Percentiles rank a stretch among this genome's conserved stretches.
phyloP scores from a whole-genome alignment of 1,284 basidiomycete genomes.

The Sporisorium reilianum region DNA sequence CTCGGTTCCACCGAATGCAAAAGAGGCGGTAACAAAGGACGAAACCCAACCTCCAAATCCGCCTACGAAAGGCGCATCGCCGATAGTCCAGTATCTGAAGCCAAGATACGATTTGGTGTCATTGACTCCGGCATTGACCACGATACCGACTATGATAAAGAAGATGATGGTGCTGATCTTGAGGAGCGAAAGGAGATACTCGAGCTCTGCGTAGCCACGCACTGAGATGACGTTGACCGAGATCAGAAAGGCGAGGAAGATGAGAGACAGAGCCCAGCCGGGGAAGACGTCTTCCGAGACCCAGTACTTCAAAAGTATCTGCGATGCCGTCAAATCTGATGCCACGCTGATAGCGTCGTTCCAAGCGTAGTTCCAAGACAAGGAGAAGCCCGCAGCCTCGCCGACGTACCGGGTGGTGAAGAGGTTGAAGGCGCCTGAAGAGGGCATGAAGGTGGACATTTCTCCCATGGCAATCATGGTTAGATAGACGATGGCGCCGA shows the following conservation, averaged over 20 bases:
- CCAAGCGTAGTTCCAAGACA: constrained; percentile 51
- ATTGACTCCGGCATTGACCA: constrained; percentile 54
- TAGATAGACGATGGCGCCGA: constrained; percentile 68
- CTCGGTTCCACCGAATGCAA: constrained; percentile 77
- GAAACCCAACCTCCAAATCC: constrained; percentile 66
- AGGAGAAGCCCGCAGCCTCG: constrained; percentile 34
- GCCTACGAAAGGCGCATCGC: constrained; percentile 72
- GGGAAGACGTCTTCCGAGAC: constrained; percentile 38
- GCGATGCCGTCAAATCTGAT: constrained; percentile 74
- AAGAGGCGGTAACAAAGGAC: constrained; percentile 81
- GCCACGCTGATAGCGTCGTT: constrained; percentile 59
- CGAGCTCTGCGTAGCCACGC: constrained; percentile 77
- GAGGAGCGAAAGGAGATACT: constrained; percentile 44
- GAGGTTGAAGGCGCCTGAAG: constrained; percentile 60
- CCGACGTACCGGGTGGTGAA: constrained; percentile 62
- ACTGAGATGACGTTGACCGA: constrained; percentile 72
- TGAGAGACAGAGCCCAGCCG: constrained; percentile 38
- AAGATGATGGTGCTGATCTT: constrained; percentile 41
- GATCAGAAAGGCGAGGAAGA: constrained; percentile 71
- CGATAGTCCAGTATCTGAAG: constrained; percentile 66
- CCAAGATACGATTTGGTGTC: constrained; percentile 47
- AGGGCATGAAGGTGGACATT: constrained; percentile 56
- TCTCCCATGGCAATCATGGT: constrained; percentile 68
- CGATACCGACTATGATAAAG: constrained; percentile 49
- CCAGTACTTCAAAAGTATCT: constrained; percentile 50